These are phyloP conservation scores for Closterium sp. DNA, from an alignment of 139 green algal genomes.

Conservation along the genomic window DNA sequence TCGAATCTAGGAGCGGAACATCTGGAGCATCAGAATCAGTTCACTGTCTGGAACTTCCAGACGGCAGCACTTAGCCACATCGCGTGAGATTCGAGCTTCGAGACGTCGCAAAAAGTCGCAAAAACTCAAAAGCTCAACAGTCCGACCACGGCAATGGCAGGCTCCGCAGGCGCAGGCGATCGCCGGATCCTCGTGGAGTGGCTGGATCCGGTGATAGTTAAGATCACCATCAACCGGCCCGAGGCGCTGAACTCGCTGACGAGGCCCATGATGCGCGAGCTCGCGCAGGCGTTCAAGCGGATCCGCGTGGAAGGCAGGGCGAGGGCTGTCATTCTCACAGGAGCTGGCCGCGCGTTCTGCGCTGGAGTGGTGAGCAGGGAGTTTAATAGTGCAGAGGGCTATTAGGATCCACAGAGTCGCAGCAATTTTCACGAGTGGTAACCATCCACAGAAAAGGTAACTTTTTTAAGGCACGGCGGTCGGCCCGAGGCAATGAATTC, in stretches of 20 bases:
- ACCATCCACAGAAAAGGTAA: not conserved
- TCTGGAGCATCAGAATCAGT: not conserved
- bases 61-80: too few species aligned
- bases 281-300: slow-evolving; percentile 27
- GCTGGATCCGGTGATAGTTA: not conserved
- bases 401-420: not conserved
- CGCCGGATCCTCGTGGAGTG: not conserved
- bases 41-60: not conserved
- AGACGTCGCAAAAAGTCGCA: too few species aligned
- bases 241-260: slow-evolving; percentile 52
- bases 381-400: not conserved
- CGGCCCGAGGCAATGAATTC: too few species aligned
- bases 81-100: too few species aligned
- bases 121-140: too few species aligned
- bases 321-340: slow-evolving; percentile 43
- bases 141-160: not conserved
- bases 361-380: slow-evolving; percentile 40
- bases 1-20: not conserved
- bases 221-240: slow-evolving; percentile 49
- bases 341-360: slow-evolving; percentile 48
- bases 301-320: slow-evolving; percentile 18
- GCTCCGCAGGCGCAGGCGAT: not conserved
- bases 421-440: not conserved
- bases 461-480: not conserved
- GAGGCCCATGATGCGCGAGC: slow-evolving; percentile 23